These are phyloP conservation scores for Mucor indicus DNA, from an alignment of 371 early-diverging fungal species.

Conservation along the genomic window DNA sequence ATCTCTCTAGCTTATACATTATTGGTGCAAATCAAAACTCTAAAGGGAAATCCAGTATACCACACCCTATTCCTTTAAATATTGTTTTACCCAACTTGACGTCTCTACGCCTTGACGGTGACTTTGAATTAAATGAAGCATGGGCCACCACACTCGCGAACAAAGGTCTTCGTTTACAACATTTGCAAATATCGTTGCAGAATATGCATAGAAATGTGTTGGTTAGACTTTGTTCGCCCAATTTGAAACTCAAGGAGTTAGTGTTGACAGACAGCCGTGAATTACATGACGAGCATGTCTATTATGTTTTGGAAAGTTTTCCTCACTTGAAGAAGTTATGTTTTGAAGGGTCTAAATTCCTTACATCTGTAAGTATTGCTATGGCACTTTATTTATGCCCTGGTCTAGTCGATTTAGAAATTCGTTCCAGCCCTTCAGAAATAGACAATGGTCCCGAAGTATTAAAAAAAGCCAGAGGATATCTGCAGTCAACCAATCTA, in stretches of 20 bases:
- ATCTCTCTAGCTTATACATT: conserved; percentile 15
- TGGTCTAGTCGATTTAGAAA: conserved; percentile 19
- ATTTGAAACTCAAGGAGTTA: conserved; percentile 7
- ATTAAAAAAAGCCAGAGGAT: no score
- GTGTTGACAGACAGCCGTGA: conserved; percentile 21
- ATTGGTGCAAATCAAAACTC: conserved; percentile 21
- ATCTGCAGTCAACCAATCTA: neutral
- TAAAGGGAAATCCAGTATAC: neutral
- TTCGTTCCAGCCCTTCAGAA: conserved; percentile 12
- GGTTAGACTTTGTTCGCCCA: conserved; percentile 9
- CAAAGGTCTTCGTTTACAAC: conserved; percentile 6
- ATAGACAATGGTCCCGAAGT: no score
- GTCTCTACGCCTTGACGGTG: conserved; percentile 23
- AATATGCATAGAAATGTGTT: conserved; percentile 8
- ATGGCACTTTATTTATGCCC: conserved; percentile 13
- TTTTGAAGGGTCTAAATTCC: conserved; percentile 13
- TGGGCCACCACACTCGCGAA: conserved; percentile 16
- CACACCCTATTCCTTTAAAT: conserved; percentile 10
- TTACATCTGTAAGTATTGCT: conserved; percentile 8
- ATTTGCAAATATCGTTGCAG: conserved; percentile 24
- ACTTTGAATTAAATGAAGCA: conserved; percentile 6
- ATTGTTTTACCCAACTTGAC: conserved; percentile 17
- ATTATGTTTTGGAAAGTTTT: conserved; percentile 11
- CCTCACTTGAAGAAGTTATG: conserved; percentile 16
- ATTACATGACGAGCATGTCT: conserved; percentile 15